Percentiles rank a stretch among this genome's conserved stretches.
Conservation (phyloP, 805 yeast species). For the Wickerhamiella kurtzmanii region DNA sequence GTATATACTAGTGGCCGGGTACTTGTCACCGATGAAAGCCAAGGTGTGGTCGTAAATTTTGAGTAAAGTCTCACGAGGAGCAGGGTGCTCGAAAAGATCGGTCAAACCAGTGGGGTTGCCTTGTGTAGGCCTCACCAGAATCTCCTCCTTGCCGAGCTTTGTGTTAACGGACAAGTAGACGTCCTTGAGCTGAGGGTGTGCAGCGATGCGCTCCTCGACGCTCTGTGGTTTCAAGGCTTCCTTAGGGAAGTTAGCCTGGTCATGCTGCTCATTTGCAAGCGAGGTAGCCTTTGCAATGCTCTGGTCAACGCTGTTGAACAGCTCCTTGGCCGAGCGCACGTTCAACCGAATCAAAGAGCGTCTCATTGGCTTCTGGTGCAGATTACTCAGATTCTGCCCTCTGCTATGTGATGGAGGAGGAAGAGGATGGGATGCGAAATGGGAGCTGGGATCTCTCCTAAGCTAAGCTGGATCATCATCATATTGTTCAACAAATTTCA, state of each 20-base stretch:
- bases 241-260: conserved; percentile 11
- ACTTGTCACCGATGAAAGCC: conserved; percentile 40
- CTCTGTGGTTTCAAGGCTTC: conserved; percentile 8
- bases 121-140: conserved; percentile 41
- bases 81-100: conserved; percentile 66
- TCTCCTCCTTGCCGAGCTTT: conserved; percentile 17
- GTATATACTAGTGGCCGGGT: conserved; percentile 64
- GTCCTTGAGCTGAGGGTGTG: conserved; percentile 21
- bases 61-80: conserved; percentile 67
- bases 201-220: conserved; percentile 17
- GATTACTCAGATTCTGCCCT: not conserved
- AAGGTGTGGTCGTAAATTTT: conserved; percentile 61
- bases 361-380: conserved; percentile 15
- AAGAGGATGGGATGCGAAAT: too few species aligned
- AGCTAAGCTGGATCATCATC: too few species aligned
- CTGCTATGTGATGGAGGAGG: not conserved
- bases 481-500: too few species aligned
- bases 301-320: conserved; percentile 16
- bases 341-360: conserved; percentile 15
- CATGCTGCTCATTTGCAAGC: conserved; percentile 14
- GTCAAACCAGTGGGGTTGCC: conserved; percentile 75
- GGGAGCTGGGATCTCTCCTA: too few species aligned
- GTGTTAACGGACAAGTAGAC: conserved; percentile 17
- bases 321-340: conserved; percentile 11
- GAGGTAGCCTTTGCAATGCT: conserved; percentile 14